These are phyloP conservation scores for Cafeteria roenbergensis DNA, from an alignment of 108 stramenopile genomes.

Conservation along the genomic window DNA sequence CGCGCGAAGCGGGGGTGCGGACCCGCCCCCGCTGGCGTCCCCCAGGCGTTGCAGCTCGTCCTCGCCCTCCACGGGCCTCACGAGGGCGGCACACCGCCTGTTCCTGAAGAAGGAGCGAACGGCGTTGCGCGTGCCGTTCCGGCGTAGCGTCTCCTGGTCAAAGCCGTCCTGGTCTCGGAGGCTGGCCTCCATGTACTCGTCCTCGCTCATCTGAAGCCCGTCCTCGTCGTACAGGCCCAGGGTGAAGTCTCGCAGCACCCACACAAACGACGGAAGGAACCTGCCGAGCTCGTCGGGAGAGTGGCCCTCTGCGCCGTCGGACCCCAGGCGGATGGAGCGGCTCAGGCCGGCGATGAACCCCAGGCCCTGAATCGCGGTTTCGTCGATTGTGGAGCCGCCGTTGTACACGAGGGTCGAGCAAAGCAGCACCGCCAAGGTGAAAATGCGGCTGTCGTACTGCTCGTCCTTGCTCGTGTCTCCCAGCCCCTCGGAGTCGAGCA, in stretches of 20 bases:
- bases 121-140: slow-evolving; percentile 1
- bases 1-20: not conserved
- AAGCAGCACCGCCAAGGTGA: slow-evolving; percentile 8
- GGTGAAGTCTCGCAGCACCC: slow-evolving; percentile 14
- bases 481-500: slow-evolving; percentile 16
- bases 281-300: not conserved
- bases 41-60: slow-evolving; percentile 4
- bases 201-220: not conserved
- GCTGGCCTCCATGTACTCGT: slow-evolving; percentile 7
- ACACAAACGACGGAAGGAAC: slow-evolving; percentile 14
- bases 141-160: not conserved
- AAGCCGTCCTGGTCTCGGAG: not conserved
- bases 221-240: slow-evolving; percentile 4
- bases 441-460: slow-evolving; percentile 12
- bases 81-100: not conserved
- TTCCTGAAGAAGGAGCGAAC: slow-evolving; percentile 4
- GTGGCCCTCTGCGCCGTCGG: not conserved
- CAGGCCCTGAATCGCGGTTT: slow-evolving; percentile 2
- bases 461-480: slow-evolving; percentile 1
- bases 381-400: not conserved
- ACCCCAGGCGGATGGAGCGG: slow-evolving; percentile 1
- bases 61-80: slow-evolving; percentile 11
- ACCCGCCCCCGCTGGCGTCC: not conserved
- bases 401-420: slow-evolving; percentile 19
- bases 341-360: slow-evolving; percentile 11